These are phyloP conservation scores for Globomyces sp. DNA, from an alignment of 371 early-diverging fungal species.

Conservation along the genomic window DNA sequence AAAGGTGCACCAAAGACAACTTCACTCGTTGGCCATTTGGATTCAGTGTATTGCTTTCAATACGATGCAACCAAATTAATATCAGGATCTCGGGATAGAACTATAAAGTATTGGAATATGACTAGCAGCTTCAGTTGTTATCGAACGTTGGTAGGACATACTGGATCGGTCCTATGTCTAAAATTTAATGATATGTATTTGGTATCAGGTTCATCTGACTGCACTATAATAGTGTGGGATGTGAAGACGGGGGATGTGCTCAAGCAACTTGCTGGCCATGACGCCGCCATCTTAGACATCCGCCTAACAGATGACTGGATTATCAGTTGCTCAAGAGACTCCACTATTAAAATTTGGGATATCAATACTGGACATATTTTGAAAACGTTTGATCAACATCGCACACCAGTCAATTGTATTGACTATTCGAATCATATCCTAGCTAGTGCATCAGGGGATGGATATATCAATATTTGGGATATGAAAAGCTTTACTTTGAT, in stretches of 20 bases:
- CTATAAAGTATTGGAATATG: conserved; percentile 26
- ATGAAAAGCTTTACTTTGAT: conserved; percentile 43
- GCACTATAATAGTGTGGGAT: conserved; percentile 83
- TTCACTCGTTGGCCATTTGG: conserved; percentile 48
- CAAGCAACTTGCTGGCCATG: conserved; percentile 78
- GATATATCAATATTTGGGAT: conserved; percentile 85
- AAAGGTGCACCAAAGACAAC: conserved; percentile 18
- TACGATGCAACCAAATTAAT: conserved; percentile 47
- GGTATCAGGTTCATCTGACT: conserved; percentile 28
- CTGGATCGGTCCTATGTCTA: conserved; percentile 79
- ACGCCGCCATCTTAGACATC: conserved; percentile 69
- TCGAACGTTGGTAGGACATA: conserved; percentile 70
- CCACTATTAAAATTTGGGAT: conserved; percentile 65
- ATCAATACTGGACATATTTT: conserved; percentile 50
- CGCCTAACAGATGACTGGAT: conserved; percentile 59
- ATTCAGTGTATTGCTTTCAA: conserved; percentile 58
- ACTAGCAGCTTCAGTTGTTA: conserved; percentile 26
- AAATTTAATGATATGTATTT: conserved; percentile 28
- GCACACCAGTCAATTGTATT: conserved; percentile 50
- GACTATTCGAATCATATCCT: conserved; percentile 53
- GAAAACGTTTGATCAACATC: conserved; percentile 45
- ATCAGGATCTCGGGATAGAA: conserved; percentile 57
- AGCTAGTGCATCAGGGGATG: conserved; percentile 82
- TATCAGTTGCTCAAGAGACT: conserved; percentile 75
- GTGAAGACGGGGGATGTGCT: conserved; percentile 61